phyloP scores from a whole-genome alignment of 2,329 filamentous ascomycete species.

The Lojkania enalia region DNA sequence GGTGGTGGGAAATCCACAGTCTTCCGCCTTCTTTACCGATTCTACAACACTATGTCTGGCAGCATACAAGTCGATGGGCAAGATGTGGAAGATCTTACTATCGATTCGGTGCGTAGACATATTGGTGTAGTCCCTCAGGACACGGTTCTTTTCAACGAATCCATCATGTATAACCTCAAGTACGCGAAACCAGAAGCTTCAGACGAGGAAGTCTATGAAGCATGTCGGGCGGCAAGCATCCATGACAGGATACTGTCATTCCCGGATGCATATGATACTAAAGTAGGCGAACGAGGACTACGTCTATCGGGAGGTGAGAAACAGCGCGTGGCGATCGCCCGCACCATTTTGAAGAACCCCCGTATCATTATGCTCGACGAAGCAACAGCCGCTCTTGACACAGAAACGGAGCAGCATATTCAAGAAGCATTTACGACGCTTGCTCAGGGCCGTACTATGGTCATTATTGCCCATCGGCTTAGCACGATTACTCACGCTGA shows the following conservation, averaged over 20 bases:
- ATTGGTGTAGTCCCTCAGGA: slow-evolving; percentile 98
- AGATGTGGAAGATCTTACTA: slow-evolving; percentile 83
- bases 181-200: slow-evolving; percentile 83
- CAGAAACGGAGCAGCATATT: slow-evolving; percentile 90
- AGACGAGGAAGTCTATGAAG: slow-evolving; percentile 78
- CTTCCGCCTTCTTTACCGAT: slow-evolving; percentile 93
- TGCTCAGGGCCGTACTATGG: slow-evolving; percentile 82
- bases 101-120: slow-evolving; percentile 86
- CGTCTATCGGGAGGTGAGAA: slow-evolving; percentile 89
- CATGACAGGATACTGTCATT: slow-evolving; percentile 90
- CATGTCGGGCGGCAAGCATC: slow-evolving; percentile 84
- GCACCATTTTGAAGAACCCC: slow-evolving; percentile 89
- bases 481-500: slow-evolving; percentile 60
- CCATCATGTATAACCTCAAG: slow-evolving; percentile 90
- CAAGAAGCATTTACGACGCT: slow-evolving; percentile 82
- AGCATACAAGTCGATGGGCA: slow-evolving; percentile 82
- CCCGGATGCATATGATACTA: slow-evolving; percentile 84
- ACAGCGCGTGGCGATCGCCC: slow-evolving; percentile 89
- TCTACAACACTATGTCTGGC: slow-evolving; percentile 84
- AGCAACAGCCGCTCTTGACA: slow-evolving; percentile 87
- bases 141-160: slow-evolving; percentile 92
- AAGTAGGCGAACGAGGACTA: slow-evolving; percentile 87
- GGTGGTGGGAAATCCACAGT: slow-evolving; percentile 97
- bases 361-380: slow-evolving; percentile 92
- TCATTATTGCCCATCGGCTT: slow-evolving; percentile 83